Conservation (phyloP, 2,329 filamentous ascomycete species). For the Simplicillium aogashimaense region DNA sequence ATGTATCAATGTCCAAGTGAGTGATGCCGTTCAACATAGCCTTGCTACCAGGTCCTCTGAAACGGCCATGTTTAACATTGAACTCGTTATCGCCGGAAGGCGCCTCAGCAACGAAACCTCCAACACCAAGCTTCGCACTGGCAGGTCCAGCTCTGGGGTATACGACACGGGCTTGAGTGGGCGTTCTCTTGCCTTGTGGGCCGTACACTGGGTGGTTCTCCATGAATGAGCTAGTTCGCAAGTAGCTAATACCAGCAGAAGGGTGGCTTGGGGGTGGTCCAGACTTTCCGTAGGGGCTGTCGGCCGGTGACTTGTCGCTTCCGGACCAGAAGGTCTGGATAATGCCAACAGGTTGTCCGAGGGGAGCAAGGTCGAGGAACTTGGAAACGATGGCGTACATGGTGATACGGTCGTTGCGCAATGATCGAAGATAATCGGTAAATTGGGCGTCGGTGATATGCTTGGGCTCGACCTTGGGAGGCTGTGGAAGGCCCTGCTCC, state of each 20-base stretch:
- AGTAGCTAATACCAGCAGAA: constrained; percentile 52
- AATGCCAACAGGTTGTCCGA: constrained; percentile 24
- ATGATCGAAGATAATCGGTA: constrained; percentile 37
- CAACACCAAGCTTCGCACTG: constrained; percentile 39
- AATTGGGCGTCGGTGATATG: constrained; percentile 42
- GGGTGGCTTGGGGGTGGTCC: constrained; percentile 54
- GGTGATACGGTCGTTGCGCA: constrained; percentile 39
- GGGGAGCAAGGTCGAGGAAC: constrained; percentile 52
- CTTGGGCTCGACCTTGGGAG: constrained; percentile 14
- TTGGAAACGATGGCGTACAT: constrained; percentile 46
- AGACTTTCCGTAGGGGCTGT: constrained; percentile 35
- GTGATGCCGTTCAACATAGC: constrained; percentile 23
- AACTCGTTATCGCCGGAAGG: constrained; percentile 32
- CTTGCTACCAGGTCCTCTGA: constrained; percentile 9
- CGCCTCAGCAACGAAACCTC: constrained; percentile 39
- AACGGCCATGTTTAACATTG: constrained; percentile 18
- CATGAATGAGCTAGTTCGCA: constrained; percentile 43
- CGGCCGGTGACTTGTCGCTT: constrained; percentile 14
- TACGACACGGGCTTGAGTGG: constrained; percentile 41
- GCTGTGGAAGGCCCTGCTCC: constrained; percentile 23
- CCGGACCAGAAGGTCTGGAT: constrained; percentile 14
- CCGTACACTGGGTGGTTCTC: constrained; percentile 54
- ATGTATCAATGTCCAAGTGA: constrained; percentile 33
- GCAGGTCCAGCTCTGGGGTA: constrained; percentile 26
- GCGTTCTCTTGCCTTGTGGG: constrained; percentile 39